These are phyloP conservation scores for Fraxinus velutina DNA, from an alignment of 305 asterid species.

Conservation along the genomic window DNA sequence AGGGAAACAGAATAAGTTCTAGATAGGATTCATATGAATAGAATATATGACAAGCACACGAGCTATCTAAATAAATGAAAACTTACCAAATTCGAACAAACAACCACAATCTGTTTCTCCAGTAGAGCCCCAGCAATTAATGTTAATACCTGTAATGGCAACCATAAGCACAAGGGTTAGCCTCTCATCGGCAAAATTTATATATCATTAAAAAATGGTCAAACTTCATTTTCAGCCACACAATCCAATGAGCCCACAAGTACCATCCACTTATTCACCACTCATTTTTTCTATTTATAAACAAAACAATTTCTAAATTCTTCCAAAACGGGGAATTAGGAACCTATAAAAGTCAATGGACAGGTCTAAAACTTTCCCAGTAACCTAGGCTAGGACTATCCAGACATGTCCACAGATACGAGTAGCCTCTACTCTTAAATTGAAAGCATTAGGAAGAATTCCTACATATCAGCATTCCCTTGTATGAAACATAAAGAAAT, in stretches of 20 bases:
- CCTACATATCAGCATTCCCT: neutral
- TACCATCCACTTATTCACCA: neutral
- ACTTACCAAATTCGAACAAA: slow-evolving; percentile 90
- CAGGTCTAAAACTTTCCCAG: slow-evolving; percentile 10
- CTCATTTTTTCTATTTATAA: neutral
- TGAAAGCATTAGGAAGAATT: neutral
- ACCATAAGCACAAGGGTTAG: slow-evolving; percentile 13
- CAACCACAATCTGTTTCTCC: slow-evolving; percentile 83
- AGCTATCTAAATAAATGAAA: neutral
- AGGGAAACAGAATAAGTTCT: slow-evolving; percentile 6
- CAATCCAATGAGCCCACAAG: neutral
- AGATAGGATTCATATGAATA: slow-evolving; percentile 9
- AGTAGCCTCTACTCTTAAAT: neutral
- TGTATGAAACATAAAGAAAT: neutral
- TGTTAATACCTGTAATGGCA: slow-evolving; percentile 66
- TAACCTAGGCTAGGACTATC: slow-evolving; percentile 8
- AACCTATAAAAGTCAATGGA: neutral
- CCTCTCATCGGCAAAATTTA: neutral
- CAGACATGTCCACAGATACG: neutral
- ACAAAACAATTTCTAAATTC: neutral
- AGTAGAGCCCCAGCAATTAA: slow-evolving; percentile 82
- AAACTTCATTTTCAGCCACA: neutral
- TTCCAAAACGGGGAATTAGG: neutral
- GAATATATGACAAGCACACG: neutral
- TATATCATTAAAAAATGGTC: neutral